Evolutionary conservation across 106 monocot genomes (phyloP), one percentile per base, ranked within the genome.

Genomic region (Dioscorea alata): DNA sequence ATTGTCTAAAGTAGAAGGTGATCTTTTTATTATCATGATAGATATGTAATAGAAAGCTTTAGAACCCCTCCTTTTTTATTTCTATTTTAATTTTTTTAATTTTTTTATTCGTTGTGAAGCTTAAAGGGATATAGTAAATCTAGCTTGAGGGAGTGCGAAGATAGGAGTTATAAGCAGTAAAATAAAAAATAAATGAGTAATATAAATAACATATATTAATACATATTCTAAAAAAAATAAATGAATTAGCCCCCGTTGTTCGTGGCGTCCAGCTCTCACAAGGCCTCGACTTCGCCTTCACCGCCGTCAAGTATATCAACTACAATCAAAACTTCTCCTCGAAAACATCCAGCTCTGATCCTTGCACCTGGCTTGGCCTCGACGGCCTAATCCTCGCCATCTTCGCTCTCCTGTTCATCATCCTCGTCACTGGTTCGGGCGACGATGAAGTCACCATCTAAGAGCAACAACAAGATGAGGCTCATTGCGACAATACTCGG

Each of bases 201-300:
- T n/a, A n/a, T n/a, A n/a, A n/a, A n/a, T n/a, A n/a, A n/a, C n/a
- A n/a, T n/a, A n/a, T n/a, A n/a, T n/a, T n/a, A n/a, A n/a, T n/a
- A n/a, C n/a, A n/a, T n/a, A n/a, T n/a, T n/a, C n/a, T n/a, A n/a
- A n/a, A n/a, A n/a, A n/a, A n/a, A n/a, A n/a, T n/a, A n/a, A n/a
- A n/a, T n/a, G n/a, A n/a, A n/a, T n/a, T n/a, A n/a, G n/a, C n/a
- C 51, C 90, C 99, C 48, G 99, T 99, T 61, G 99, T 99, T 66
- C 93, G 99, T 52, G 99, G 99, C 58, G 82, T 99, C 61, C 93
- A 99, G 81, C 99, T 99, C 56, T 90, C 99, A 17, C 97, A 95
- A 70, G 80, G 85, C 67, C 85, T 92, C 61, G 61, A 78, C 23
- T 91, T 91, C 61, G 79, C 87, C 69, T 84, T 87, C 73, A 63